Evolutionary conservation across 2,329 filamentous ascomycete genomes (phyloP), one percentile per base, ranked within the genome.

Genomic region (Botrytis porri): DNA sequence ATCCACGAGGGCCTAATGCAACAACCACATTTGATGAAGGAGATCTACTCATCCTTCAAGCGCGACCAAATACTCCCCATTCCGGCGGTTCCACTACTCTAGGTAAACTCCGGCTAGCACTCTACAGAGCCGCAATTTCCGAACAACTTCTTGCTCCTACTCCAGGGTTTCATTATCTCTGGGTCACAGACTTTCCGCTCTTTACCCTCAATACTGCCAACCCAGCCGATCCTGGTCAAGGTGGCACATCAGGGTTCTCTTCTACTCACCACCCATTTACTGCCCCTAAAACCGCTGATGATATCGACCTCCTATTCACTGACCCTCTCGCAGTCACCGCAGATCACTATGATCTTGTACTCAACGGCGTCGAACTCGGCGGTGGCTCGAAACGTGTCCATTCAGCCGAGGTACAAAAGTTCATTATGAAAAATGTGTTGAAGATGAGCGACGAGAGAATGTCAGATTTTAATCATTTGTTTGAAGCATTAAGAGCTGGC

Each of bases 181-280:
- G 96, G 96, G 88, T 99, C 20, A 92, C 88, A 0, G 90, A 95
- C 74, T 99, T 99, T 80, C 96, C 96, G 20, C 89, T 99, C 78
- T 99, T 99, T 84, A 94, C 94, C 1, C 93, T 91, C 0, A 83
- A 84, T 16, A 32, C 62, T 29, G 51, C 51, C 37, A 87, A 87
- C 70, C 89, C 88, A 69, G 82, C 83, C 14, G 84, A 87, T 69
- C 85, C 87, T 20, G 84, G 79, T 8, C 95, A 98, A 83, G 94
- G 93, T 70, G 94, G 94, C 29, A 82, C 85, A 37, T 89, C 94
- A 0, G 94, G 95, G 7, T 90, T 98, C 78, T 89, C 91, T 16
- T 91, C 95, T 0, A 97, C 95, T 0, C 96, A 99, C 80, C 96
- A 99, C 81, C 96, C 96, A 0, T 99, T 99, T 83, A 99, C 96